These are phyloP conservation scores for Penicillium psychrosexuale DNA, from an alignment of 2,329 filamentous ascomycete genomes.

Conservation along the genomic window DNA sequence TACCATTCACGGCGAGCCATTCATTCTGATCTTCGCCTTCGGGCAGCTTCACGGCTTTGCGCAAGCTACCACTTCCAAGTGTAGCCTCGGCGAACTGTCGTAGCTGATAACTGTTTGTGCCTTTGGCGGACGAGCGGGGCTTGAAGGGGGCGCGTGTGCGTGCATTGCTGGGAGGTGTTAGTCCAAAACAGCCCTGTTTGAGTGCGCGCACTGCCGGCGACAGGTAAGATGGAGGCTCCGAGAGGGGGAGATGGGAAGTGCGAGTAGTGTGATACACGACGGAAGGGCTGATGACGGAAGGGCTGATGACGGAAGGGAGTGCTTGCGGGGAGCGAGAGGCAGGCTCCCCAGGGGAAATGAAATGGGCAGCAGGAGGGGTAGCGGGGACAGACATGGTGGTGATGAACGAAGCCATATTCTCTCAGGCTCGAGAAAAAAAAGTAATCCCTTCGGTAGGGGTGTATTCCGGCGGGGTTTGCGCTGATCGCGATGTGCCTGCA, in stretches of 20 bases:
- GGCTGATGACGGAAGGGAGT: conserved; percentile 19
- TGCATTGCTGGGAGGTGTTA: conserved; percentile 65
- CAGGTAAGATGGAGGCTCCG: conserved; percentile 36
- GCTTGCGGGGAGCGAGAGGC: conserved; percentile 18
- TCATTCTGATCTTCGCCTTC: conserved; percentile 98
- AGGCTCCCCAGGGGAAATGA: conserved; percentile 29
- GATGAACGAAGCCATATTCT: conserved; percentile 70
- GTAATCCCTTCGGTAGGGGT: conserved; percentile 10
- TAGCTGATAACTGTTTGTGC: conserved; percentile 86
- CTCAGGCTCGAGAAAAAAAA: neutral
- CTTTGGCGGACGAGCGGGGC: conserved; percentile 77
- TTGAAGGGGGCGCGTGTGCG: conserved; percentile 89
- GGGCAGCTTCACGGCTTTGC: conserved; percentile 93
- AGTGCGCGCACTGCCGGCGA: conserved; percentile 36
- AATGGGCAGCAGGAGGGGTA: conserved; percentile 33
- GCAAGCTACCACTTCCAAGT: conserved; percentile 85
- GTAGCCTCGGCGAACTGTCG: conserved; percentile 98
- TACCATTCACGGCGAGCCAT: conserved; percentile 97
- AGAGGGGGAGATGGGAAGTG: conserved; percentile 27
- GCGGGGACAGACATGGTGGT: conserved; percentile 70
- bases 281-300: conserved; percentile 26
- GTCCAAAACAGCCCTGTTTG: conserved; percentile 40
- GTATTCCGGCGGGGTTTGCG: conserved; percentile 19
- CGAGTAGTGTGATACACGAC: conserved; percentile 32
- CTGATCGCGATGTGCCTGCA: conserved; percentile 27